Evolutionary conservation across 345 rosid genomes (phyloP).

Genomic region (Hevea brasiliensis): DNA sequence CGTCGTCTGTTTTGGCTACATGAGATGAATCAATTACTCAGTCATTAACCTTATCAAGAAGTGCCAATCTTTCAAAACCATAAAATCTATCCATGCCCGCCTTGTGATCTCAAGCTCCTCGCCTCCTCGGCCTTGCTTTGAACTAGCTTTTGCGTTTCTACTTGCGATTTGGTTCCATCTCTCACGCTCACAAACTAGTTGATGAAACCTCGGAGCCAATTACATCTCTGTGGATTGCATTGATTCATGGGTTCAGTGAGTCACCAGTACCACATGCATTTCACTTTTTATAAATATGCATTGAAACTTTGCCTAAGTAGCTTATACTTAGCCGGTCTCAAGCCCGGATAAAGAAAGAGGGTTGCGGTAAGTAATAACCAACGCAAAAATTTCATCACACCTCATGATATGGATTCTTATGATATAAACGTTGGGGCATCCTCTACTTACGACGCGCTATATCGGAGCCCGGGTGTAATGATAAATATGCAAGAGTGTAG

Average conservation of each 20-base stretch:
- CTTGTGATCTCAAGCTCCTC: slow-evolving; percentile 4
- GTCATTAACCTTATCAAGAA: not conserved
- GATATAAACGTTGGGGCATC: no score
- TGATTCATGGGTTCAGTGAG: slow-evolving; percentile 34
- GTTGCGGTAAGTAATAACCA: no score
- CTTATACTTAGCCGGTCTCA: no score
- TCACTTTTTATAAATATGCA: not conserved
- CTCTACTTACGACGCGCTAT: no score
- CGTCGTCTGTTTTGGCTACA: not conserved
- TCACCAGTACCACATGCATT: slow-evolving; percentile 7
- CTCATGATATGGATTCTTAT: no score
- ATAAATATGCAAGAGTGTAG: no score
- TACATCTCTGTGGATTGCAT: slow-evolving; percentile 30
- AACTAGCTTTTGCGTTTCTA: slow-evolving; percentile 26
- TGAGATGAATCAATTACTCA: slow-evolving; percentile 7
- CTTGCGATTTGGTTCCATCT: slow-evolving; percentile 8
- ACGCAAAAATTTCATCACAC: no score
- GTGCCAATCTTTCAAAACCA: not conserved
- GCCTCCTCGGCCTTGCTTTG: slow-evolving; percentile 1
- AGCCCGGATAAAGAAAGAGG: no score
- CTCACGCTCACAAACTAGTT: slow-evolving; percentile 26
- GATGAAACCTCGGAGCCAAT: slow-evolving; percentile 38
- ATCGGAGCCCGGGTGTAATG: no score
- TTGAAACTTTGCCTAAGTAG: not conserved
- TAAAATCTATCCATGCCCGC: slow-evolving; percentile 8